Percentiles rank a stretch among this genome's conserved stretches.
These are phyloP conservation scores for Neckera pumila DNA, from an alignment of 225 moss, liverwort and hornwort species.

Conservation along the genomic window DNA sequence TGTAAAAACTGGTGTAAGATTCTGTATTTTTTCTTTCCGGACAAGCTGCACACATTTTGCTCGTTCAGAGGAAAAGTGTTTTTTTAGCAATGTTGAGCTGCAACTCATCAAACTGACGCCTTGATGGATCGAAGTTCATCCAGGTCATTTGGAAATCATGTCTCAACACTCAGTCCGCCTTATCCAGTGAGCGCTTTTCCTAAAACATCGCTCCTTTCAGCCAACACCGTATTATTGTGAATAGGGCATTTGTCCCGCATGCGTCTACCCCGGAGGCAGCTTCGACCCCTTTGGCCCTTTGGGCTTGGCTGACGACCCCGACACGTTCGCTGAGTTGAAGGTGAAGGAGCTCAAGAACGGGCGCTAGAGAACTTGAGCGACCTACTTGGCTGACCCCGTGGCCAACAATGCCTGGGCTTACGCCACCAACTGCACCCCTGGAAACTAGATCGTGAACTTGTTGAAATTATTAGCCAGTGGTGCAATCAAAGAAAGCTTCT, in stretches of 20 bases:
- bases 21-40: neutral
- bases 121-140: neutral
- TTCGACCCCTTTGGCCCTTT: no score
- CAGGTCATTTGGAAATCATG: neutral
- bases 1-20: neutral
- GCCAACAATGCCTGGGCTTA: conserved; percentile 16
- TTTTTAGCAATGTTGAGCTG: neutral
- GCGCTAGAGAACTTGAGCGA: conserved; percentile 16
- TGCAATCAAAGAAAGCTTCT: neutral
- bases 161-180: neutral
- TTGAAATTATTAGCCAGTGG: neutral
- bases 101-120: neutral
- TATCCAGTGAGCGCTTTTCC: neutral
- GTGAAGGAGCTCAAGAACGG: no score
- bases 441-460: neutral
- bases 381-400: conserved; percentile 39
- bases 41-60: neutral
- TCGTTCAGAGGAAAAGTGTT: neutral
- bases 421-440: conserved; percentile 43
- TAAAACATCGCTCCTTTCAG: neutral
- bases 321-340: no score
- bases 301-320: no score
- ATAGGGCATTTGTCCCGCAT: neutral
- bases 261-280: no score
- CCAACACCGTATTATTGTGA: neutral